Percentiles rank a stretch among this genome's conserved stretches.
These are phyloP conservation scores for Celoporthe dispersa DNA, from an alignment of 2,329 filamentous ascomycete genomes.

Conservation along the genomic window DNA sequence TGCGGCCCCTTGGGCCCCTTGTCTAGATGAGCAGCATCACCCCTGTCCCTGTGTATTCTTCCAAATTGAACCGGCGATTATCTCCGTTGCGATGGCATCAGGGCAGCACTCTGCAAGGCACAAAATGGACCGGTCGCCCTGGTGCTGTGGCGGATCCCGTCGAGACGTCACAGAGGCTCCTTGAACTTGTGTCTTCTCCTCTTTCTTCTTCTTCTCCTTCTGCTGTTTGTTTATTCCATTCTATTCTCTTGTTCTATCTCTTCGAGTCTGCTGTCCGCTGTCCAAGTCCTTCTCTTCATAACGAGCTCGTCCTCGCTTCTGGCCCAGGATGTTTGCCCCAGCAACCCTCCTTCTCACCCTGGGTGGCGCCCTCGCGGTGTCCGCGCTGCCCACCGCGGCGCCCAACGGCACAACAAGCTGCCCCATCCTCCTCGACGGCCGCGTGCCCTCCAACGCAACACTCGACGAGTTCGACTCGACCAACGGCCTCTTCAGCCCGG, in stretches of 20 bases:
- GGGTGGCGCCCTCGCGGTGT: conserved; percentile 16
- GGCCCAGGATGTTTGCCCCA: conserved; percentile 2
- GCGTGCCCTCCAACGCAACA: conserved; percentile 35
- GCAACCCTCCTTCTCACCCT: conserved; percentile 12
- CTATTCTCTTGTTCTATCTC: too few species aligned
- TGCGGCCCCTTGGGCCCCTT: conserved; percentile 6
- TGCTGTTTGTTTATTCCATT: too few species aligned
- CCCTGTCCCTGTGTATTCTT: conserved; percentile 18
- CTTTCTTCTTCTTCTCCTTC: not conserved
- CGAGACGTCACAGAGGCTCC: not conserved
- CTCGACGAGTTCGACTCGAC: conserved; percentile 40
- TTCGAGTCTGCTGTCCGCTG: not conserved
- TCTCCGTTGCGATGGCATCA: conserved; percentile 17
- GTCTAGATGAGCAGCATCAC: not conserved
- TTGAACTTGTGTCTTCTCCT: conserved; percentile 3
- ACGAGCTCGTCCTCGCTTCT: not conserved
- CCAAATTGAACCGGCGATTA: conserved; percentile 26
- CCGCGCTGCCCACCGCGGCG: not conserved
- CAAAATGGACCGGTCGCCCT: not conserved
- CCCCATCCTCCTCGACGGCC: conserved; percentile 44
- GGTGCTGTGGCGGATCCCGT: not conserved
- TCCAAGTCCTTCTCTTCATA: not conserved
- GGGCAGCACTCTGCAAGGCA: not conserved
- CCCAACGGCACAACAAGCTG: conserved; percentile 30
- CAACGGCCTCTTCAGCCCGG: conserved; percentile 42